Percentiles rank a stretch among this genome's conserved stretches.
Evolutionary conservation across 139 green algal species (phyloP).

Genomic region (Closterium sp.): DNA sequence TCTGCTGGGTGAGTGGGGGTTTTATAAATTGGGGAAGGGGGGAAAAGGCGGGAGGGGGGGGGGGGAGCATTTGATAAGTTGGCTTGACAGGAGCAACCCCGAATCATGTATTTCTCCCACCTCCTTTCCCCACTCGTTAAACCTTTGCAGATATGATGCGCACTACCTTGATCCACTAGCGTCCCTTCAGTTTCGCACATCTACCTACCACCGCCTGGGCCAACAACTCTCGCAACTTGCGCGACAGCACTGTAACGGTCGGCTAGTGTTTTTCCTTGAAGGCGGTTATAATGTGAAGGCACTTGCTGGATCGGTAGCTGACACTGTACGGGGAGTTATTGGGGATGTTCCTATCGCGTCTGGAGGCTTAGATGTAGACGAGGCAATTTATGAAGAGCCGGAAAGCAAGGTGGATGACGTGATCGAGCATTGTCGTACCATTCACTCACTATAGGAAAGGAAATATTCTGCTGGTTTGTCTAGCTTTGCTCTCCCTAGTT

Average conservation of each 20-base stretch:
- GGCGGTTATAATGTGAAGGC: constrained; percentile 78
- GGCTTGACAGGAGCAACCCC: too few relatives aligned
- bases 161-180: constrained; percentile 85
- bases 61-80: too few relatives aligned
- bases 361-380: neutral
- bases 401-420: neutral
- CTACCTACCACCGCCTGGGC: constrained; percentile 72
- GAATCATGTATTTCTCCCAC: neutral
- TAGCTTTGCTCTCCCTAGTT: too few relatives aligned
- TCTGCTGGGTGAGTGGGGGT: constrained; percentile 60
- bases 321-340: constrained; percentile 49
- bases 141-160: constrained; percentile 70
- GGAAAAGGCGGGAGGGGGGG: neutral
- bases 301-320: constrained; percentile 71
- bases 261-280: constrained; percentile 81
- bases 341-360: neutral
- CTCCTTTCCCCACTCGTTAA: neutral
- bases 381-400: constrained; percentile 29
- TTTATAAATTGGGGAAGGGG: constrained; percentile 6
- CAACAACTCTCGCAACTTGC: constrained; percentile 55
- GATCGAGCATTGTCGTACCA: constrained; percentile 1
- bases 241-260: constrained; percentile 66
- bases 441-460: constrained; percentile 31
- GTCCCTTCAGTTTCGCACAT: constrained; percentile 68
- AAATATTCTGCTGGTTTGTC: neutral